phyloP scores from a whole-genome alignment of 495 filamentous ascomycete genomes.

The Penicillium cinerascens region DNA sequence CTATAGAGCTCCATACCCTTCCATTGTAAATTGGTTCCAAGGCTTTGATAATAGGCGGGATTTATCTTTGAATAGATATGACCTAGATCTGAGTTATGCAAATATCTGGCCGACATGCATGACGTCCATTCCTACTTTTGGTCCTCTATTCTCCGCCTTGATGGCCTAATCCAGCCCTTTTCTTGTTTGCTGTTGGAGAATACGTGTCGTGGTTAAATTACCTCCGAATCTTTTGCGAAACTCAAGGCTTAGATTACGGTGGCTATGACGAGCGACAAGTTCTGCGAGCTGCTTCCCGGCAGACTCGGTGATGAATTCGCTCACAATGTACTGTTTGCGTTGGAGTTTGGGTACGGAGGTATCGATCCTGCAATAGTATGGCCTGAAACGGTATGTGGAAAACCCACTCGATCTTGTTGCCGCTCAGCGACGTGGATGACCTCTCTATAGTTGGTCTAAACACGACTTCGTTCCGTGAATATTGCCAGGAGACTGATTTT shows the following conservation, averaged over 20 bases:
- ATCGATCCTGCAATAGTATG: too few relatives aligned
- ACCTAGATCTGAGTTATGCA: too few relatives aligned
- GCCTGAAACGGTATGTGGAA: too few relatives aligned
- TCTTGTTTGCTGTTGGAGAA: constrained; percentile 4
- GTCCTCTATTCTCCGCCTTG: too few relatives aligned
- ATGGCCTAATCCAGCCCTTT: too few relatives aligned
- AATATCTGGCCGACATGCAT: too few relatives aligned
- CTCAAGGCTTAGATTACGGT: constrained; percentile 2
- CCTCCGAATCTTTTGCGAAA: constrained; percentile 3
- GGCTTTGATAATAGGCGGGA: too few relatives aligned
- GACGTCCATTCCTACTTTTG: too few relatives aligned
- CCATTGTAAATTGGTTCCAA: too few relatives aligned
- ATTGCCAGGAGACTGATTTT: constrained; percentile 6
- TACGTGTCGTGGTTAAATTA: constrained; percentile 5
- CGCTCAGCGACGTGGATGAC: not conserved
- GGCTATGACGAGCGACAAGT: constrained; percentile 2
- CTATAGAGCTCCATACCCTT: too few relatives aligned
- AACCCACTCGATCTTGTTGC: not conserved
- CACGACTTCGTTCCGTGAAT: constrained; percentile 4
- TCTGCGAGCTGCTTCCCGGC: constrained; percentile 2
- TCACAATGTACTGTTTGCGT: constrained; percentile 4
- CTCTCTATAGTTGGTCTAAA: constrained; percentile 3
- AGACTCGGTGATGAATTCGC: constrained; percentile 2
- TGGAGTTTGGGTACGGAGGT: not conserved
- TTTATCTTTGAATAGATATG: too few relatives aligned